Evolutionary conservation across 345 rosid species (phyloP), one percentile per base, ranked within the genome.

Genomic region (Corchorus capsularis): DNA sequence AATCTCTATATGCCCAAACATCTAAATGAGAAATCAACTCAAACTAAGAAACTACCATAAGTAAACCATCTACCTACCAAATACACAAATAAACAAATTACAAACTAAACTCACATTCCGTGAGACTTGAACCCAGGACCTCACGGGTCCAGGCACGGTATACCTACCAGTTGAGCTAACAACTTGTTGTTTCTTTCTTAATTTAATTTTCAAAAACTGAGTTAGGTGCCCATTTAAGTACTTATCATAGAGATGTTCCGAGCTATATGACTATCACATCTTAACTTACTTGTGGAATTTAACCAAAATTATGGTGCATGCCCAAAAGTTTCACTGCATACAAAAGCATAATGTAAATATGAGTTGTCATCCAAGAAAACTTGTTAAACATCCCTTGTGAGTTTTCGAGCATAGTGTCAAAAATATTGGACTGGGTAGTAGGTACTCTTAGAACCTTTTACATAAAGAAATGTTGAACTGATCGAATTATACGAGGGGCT

Each of bases 201-300:
- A n/a, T n/a, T 35, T 11, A 47, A 49, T 74, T 67, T 61, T 65
- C 27, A 34, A 46, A 70, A 57, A 35, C 71, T 19, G 13, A 69
- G 27, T 77, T 56, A 17, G 69, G 50, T 15, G 8, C 75, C 47
- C 62, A 41, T 78, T 71, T 63, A 64, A 61, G 20, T 47, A n/a
- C 55, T 5, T 49, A 15, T 22, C n/a, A 2, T 57, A 4, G 53
- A 37, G 63, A 57, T 43, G 45, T 20, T 22, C 15, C 32, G n/a
- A 13, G 69, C 20, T 71, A 32, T 55, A 64, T 15, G 52, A 35
- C 66, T n/a, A 20, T 14, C 41, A 52, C 3, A 7, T 78, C 61
- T 50, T 8, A 59, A 65, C n/a, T 52, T 20, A 13, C 63, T 15
- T 60, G 16, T 4, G n/a, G 66, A 17, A 47, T 46, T 39, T 72